Evolutionary conservation across 2,329 filamentous ascomycete genomes (phyloP), one percentile per base, ranked within the genome.

Genomic region (Paraconiothyrium sp.): DNA sequence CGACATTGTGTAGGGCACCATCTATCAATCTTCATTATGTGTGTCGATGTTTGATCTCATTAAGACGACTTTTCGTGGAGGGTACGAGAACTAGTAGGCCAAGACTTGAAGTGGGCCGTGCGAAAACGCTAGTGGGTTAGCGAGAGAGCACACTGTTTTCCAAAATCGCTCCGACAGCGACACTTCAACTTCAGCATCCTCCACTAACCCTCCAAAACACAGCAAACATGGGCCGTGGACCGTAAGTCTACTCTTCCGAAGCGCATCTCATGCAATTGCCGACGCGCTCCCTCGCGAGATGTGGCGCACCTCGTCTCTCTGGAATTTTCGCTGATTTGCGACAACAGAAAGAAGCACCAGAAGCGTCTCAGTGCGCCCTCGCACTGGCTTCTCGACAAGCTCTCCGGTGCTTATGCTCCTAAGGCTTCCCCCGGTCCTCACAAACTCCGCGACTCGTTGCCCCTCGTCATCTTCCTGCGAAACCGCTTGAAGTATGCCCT

Each of bases 321-420:
- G 8, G 43, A 20, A 46, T 24, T 39, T 51, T 60, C 46, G 44
- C 60, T 68, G 37, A 67, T 58, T 52, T 41, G 39, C 11, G 37
- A 68, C 72, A 79, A 48, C 80, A 94, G 91, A 85, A 96, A 95
- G 90, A 97, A 97, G 92, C 95, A 99, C 87, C 94, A 98, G 86
- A 98, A 99, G 94, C 94, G 95, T 89, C 89, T 98, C 83, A 95
- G 92, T 86, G 95, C 95, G 83, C 95, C 95, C 82, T 96, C 92
- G 84, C 95, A 98, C 91, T 99, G 95, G 95, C 92, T 99, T 83
- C 89, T 99, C 84, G 95, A 99, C 92, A 99, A 99, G 86, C 89
- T 99, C 82, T 97, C 93, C 84, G 95, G 95, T 78, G 80, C 82
- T 74, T 85, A 89, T 81, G 88, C 88, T 69, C 87, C 87, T 76